Evolutionary conservation across 305 asterid genomes (phyloP), one percentile per base, ranked within the genome.

Genomic region (Fraxinus baroniana): DNA sequence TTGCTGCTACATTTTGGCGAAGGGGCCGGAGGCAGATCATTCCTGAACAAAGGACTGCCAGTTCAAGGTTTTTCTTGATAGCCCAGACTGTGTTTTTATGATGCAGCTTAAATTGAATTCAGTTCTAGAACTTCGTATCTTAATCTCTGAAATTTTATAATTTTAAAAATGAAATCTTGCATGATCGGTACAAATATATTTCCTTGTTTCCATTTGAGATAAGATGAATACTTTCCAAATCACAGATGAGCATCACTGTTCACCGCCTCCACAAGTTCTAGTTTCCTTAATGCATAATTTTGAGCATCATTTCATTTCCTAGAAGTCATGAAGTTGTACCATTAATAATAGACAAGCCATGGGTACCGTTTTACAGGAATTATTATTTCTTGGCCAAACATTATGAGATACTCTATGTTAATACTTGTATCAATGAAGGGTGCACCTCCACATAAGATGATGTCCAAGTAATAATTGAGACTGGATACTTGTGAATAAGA

Each of bases 41-140:
- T 87, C 89, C 93, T 52, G 98, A 95, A 87, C 95, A 89, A 80
- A 89, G 97, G 90, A 95, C 99, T 84, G 97, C 99, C 77, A 92
- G 98, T 86, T 95, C 99, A 89, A 97, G 99, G 99, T 97, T 83
- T 49, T 83, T 79, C 73, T 85, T 81, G 55, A 80, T 83, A 77
- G 73, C 84, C 84, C 46, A 36, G 44, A 78, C 36, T 78, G 77
- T 85, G 66, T 85, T 88, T 80, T 18, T 74, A 68, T 68, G 26
- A 12, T 57, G 57, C 77, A 81, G 13, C 18, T 76, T 86, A 57
- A 79, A 78, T 68, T 15, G 49, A 68, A 41, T 82, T 71, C 81
- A 76, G 64, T 74, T 32, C 73, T 76, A 74, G 55, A 75, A 76
- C 64, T 74, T 17, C 10, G 15, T n/a, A 17, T 74, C 84, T 60